phyloP scores from a whole-genome alignment of 1,284 basidiomycete genomes.

The Taiwanofungus camphoratus region DNA sequence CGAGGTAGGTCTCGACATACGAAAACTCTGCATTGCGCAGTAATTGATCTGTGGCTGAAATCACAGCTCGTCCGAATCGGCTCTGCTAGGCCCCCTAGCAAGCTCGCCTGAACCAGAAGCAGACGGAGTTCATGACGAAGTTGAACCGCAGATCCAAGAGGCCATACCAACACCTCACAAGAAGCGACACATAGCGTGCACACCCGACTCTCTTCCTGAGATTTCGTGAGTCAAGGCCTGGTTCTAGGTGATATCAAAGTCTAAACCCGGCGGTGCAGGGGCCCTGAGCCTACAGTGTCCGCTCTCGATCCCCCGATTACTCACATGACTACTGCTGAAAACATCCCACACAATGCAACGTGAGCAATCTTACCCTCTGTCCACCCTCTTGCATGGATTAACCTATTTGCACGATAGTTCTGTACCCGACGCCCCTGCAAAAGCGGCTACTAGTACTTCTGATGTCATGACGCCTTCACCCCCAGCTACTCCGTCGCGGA shows the following conservation, averaged over 20 bases:
- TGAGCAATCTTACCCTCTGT: too few species aligned
- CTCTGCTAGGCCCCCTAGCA: conserved; percentile 1
- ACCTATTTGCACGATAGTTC: too few species aligned
- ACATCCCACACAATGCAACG: too few species aligned
- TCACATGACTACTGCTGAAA: too few species aligned
- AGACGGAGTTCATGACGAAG: not conserved
- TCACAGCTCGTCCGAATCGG: not conserved
- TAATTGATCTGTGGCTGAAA: not conserved
- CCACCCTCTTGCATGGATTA: too few species aligned
- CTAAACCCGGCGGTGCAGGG: not conserved
- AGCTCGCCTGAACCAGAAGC: conserved; percentile 8
- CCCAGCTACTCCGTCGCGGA: conserved; percentile 2
- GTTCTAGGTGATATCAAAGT: not conserved
- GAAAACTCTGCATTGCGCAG: not conserved
- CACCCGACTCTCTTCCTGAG: conserved; percentile 6
- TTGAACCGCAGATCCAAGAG: too few species aligned
- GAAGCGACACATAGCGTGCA: conserved; percentile 4
- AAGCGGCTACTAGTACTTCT: conserved; percentile 2
- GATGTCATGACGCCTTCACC: not conserved
- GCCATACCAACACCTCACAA: not conserved
- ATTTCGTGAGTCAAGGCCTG: conserved; percentile 1
- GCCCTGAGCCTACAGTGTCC: too few species aligned
- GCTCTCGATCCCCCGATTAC: too few species aligned
- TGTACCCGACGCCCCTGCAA: too few species aligned
- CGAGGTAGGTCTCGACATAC: not conserved